Evolutionary conservation across 2,329 filamentous ascomycete species (phyloP), one percentile per base, ranked within the genome.

Genomic region (Penicillium corylophilum): DNA sequence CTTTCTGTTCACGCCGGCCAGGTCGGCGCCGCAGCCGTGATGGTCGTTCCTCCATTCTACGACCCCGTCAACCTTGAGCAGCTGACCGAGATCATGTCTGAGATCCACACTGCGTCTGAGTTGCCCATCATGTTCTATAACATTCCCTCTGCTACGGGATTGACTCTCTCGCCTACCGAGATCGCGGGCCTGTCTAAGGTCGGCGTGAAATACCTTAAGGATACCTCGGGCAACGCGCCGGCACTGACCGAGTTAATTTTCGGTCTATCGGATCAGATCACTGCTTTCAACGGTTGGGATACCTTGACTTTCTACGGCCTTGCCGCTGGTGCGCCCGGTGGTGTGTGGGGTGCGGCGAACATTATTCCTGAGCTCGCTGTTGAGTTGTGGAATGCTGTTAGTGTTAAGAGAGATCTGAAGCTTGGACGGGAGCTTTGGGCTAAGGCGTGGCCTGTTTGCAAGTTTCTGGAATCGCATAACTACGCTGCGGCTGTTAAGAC

Each of bases 261-360:
- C 55, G 69, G 68, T 4, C 60, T 71, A 18, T 62, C 64, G 2
- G 66, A 73, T 47, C 59, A 69, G 23, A 74, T 80, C 53, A 79
- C 75, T 1, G 69, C 74, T 0, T 79, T 81, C 61, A 81, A 81
- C 50, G 78, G 78, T 1, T 81, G 78, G 78, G 78, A 81, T 51
- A 80, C 77, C 0, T 64, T 81, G 15, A 81, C 78, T 0, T 81
- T 81, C 59, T 80, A 80, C 54, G 77, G 78, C 9, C 64, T 81
- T 9, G 75, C 74, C 0, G 77, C 77, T 1, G 78, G 78, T 0
- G 75, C 76, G 8, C 76, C 76, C 41, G 78, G 78, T 3, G 75
- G 73, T 3, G 74, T 80, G 1, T 80, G 78, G 78, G 78, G 78
- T 1, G 76, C 78, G 0, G 74, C 77, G 2, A 80, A 81, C 51